These are phyloP conservation scores for Alternaria incomplexa DNA, from an alignment of 2,329 filamentous ascomycete genomes.

Conservation along the genomic window DNA sequence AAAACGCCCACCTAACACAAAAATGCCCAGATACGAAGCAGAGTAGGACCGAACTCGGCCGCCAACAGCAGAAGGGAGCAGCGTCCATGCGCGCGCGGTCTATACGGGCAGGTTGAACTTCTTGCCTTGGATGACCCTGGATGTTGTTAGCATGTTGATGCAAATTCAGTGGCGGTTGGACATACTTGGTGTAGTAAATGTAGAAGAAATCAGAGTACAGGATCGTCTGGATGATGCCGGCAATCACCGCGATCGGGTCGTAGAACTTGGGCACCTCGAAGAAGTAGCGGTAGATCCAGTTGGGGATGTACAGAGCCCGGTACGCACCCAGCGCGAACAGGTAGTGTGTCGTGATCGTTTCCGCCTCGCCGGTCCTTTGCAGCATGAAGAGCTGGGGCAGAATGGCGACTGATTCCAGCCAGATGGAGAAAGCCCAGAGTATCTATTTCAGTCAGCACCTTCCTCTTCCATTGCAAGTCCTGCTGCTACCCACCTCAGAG, in stretches of 20 bases:
- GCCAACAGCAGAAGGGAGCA: constrained; percentile 7
- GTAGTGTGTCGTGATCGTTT: constrained; percentile 99
- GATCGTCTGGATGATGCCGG: constrained; percentile 90
- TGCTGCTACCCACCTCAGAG: constrained; percentile 60
- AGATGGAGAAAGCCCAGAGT: constrained; percentile 96
- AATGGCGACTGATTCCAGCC: constrained; percentile 96
- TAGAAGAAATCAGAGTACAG: constrained; percentile 99
- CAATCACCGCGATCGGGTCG: constrained; percentile 86
- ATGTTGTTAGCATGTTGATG: neutral
- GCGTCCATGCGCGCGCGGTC: constrained; percentile 1
- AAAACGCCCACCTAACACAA: constrained; percentile 10
- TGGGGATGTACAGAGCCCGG: constrained; percentile 94
- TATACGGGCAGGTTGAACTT: constrained; percentile 62
- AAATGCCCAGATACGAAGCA: constrained; percentile 9
- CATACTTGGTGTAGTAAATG: constrained; percentile 95
- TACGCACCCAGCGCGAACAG: constrained; percentile 92
- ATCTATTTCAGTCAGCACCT: constrained; percentile 63
- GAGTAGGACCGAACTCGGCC: constrained; percentile 6
- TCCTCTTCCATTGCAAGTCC: neutral
- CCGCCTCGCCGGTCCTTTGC: constrained; percentile 94
- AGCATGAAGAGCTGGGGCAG: constrained; percentile 98
- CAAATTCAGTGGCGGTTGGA: neutral
- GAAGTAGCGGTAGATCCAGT: constrained; percentile 94
- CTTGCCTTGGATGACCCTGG: constrained; percentile 60
- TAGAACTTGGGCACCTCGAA: constrained; percentile 71